Percentiles rank a stretch among this genome's conserved stretches.
These are phyloP conservation scores for Zoysia japonica DNA, from an alignment of 176 grass and related monocot genomes.

Conservation along the genomic window DNA sequence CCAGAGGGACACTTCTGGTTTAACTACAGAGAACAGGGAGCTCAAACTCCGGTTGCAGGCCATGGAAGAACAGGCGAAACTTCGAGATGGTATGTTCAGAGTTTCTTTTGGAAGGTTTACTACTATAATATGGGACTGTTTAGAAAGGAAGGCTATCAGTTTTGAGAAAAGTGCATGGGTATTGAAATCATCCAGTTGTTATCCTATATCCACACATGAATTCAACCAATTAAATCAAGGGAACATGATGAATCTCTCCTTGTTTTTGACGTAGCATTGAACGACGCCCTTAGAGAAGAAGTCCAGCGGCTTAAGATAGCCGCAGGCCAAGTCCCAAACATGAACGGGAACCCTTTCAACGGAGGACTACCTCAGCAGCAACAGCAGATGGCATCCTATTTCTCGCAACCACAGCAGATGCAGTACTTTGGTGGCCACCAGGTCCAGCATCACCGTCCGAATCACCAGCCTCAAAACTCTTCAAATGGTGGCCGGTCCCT, in stretches of 20 bases:
- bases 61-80: conserved; percentile 99
- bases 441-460: conserved; percentile 45
- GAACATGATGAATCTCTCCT: neutral
- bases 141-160: neutral
- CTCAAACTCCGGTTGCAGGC: conserved; percentile 86
- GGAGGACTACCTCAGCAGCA: conserved; percentile 56
- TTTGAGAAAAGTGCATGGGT: conserved; percentile 13
- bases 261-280: conserved; percentile 63
- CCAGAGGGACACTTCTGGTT: conserved; percentile 84
- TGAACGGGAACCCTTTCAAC: conserved; percentile 66
- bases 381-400: conserved; percentile 55
- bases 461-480: conserved; percentile 43
- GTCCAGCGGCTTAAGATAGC: conserved; percentile 79
- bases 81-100: conserved; percentile 75
- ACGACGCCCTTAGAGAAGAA: conserved; percentile 80
- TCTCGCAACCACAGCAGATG: conserved; percentile 63
- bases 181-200: conserved; percentile 8
- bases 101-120: conserved; percentile 40
- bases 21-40: conserved; percentile 93
- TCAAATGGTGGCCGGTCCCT: conserved; percentile 62
- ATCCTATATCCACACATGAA: neutral
- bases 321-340: conserved; percentile 61
- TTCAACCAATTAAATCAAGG: neutral
- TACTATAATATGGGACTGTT: neutral
- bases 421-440: conserved; percentile 54